phyloP scores from a whole-genome alignment of 208 protist genomes.

The Leptomonas pyrrhocoris region DNA sequence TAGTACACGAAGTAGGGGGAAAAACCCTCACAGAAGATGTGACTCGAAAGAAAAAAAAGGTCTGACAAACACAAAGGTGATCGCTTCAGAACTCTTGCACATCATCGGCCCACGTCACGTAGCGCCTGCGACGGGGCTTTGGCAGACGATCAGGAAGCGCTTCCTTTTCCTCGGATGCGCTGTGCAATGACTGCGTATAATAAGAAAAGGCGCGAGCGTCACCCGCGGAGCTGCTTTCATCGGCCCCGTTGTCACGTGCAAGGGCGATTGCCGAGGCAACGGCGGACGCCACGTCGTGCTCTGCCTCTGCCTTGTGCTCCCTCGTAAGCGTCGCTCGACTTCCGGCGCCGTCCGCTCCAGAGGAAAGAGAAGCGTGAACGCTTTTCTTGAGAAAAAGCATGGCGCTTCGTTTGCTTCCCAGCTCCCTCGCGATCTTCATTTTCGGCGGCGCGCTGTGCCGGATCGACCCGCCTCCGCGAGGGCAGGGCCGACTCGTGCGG shows the following conservation, averaged over 20 bases:
- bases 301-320: not conserved
- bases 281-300: not conserved
- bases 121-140: conserved; percentile 10
- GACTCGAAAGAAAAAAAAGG: conserved; percentile 1
- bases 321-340: not conserved
- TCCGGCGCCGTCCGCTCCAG: no score
- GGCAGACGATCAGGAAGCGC: not conserved
- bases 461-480: no score
- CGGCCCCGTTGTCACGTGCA: not conserved
- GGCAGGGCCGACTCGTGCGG: no score
- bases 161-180: not conserved
- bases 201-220: not conserved
- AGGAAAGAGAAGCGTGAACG: no score
- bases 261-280: conserved; percentile 11
- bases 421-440: no score
- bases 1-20: no score
- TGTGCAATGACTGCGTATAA: not conserved
- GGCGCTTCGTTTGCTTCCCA: not conserved
- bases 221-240: not conserved
- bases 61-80: not conserved
- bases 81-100: conserved; percentile 14
- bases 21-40: conserved; percentile 14
- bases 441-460: no score
- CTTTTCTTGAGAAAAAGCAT: not conserved
- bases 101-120: conserved; percentile 27